Evolutionary conservation across 306 rosid genomes (phyloP).

Genomic region (Myrica gale): DNA sequence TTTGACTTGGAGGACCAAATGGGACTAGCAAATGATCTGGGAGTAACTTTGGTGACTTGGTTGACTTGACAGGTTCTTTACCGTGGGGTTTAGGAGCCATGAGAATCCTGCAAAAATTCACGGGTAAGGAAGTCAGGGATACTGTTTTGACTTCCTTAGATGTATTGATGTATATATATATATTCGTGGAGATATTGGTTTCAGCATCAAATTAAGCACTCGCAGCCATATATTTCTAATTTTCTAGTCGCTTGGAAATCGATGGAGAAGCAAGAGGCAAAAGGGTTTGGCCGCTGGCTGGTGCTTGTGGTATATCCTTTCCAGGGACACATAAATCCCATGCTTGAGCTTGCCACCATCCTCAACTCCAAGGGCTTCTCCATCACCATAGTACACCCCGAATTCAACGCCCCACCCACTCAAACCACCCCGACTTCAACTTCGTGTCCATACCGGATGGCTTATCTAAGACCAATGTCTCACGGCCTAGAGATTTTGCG

Average conservation of each 20-base stretch:
- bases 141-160: too few species aligned
- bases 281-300: too few species aligned
- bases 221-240: background rate
- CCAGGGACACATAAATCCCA: background rate
- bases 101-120: too few species aligned
- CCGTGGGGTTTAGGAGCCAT: too few species aligned
- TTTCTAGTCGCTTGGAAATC: background rate
- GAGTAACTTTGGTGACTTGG: too few species aligned
- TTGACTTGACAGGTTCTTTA: too few species aligned
- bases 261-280: background rate
- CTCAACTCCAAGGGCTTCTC: constrained; percentile 43
- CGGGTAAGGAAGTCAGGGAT: too few species aligned
- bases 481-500: too few species aligned
- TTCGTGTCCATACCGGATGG: background rate
- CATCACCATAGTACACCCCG: background rate
- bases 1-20: too few species aligned
- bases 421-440: background rate
- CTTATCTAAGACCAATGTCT: background rate
- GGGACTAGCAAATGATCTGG: too few species aligned
- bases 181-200: background rate
- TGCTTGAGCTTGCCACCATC: constrained; percentile 37
- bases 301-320: too few species aligned
- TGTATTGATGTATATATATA: too few species aligned
- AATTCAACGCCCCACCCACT: background rate
- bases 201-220: background rate